Base-by-base conservation (phyloP, 495 filamentous ascomycete species). In the Pseudomonodictys pantanalensis region DNA sequence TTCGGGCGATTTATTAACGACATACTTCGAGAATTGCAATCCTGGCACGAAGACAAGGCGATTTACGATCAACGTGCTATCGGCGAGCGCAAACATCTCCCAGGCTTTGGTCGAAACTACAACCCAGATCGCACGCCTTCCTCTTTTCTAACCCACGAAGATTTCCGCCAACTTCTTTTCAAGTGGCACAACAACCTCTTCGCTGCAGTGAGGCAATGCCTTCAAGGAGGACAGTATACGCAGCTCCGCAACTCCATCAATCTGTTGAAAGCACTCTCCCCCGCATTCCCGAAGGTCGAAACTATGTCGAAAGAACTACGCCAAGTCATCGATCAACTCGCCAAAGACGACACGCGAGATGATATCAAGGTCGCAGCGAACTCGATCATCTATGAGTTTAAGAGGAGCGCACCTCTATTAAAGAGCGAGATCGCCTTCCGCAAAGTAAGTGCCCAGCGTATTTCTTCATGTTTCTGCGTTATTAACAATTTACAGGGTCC, bases 231-330 rank as follows among this genome's bases (percentile, higher is more conserved):
- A 59, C 92, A 99, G 69, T 99, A 93, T 80, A 97, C 96, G 91
- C 91, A 96, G 70, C 96, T 97, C 68, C 83, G 90, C 11, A 99
- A 99, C 69, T 89, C 91, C 29, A 95, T 97, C 63, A 91, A 86
- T 54, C 76, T 97, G n/a, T 78, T 97, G 51, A 96, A 93, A 69
- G 80, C 83, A 6, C 78, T 95, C 35, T 79, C 86, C 29, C 82
- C 87, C 26, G 78, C 84, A 65, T 97, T 95, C 80, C 95, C 95
- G 23, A 83, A 83, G 12, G 84, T 97, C 42, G 92, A 93, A 65
- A 92, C 88, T 77, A 90, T 92, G 76, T 93, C 89, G 20, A 79
- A 81, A 24, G 79, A 83, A 38, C 86, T 95, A 67, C 71, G 86
- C 17, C 77, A 77, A 43, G 81, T 81, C 54, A 81, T 97, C 20